phyloP scores from a whole-genome alignment of 305 asterid species.

The Fraxinus nigra region DNA sequence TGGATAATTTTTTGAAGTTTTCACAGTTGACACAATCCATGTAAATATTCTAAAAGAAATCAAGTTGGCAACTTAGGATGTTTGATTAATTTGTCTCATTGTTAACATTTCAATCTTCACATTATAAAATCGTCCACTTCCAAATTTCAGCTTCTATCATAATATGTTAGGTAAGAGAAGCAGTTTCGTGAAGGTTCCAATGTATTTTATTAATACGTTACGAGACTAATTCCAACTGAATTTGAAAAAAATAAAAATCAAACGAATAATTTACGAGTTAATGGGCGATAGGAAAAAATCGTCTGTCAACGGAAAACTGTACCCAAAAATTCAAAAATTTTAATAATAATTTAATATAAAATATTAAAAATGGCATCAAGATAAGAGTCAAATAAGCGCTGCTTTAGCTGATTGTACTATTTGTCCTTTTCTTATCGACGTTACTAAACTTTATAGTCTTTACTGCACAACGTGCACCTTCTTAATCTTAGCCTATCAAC shows the following conservation, averaged over 20 bases:
- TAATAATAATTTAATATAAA: too few species aligned
- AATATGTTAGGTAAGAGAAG: background rate
- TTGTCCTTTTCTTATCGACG: conserved; percentile 18
- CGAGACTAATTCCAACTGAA: too few species aligned
- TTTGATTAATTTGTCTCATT: background rate
- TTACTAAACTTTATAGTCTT: background rate
- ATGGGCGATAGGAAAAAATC: too few species aligned
- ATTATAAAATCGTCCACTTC: background rate
- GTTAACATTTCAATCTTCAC: background rate
- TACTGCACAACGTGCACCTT: background rate
- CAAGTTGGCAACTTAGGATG: too few species aligned
- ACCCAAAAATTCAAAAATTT: too few species aligned
- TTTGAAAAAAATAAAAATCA: too few species aligned
- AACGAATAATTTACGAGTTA: too few species aligned
- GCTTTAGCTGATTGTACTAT: conserved; percentile 22
- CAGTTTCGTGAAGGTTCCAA: background rate
- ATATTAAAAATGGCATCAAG: background rate
- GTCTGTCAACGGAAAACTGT: background rate
- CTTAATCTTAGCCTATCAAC: background rate
- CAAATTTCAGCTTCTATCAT: background rate
- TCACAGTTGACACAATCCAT: background rate
- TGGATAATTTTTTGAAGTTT: too few species aligned
- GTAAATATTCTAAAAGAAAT: background rate
- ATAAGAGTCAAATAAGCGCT: background rate
- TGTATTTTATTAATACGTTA: too few species aligned